Percentiles rank a stretch among this genome's conserved stretches.
phyloP scores from a whole-genome alignment of 2,329 filamentous ascomycete species.

The Didymosphaeria variabile region DNA sequence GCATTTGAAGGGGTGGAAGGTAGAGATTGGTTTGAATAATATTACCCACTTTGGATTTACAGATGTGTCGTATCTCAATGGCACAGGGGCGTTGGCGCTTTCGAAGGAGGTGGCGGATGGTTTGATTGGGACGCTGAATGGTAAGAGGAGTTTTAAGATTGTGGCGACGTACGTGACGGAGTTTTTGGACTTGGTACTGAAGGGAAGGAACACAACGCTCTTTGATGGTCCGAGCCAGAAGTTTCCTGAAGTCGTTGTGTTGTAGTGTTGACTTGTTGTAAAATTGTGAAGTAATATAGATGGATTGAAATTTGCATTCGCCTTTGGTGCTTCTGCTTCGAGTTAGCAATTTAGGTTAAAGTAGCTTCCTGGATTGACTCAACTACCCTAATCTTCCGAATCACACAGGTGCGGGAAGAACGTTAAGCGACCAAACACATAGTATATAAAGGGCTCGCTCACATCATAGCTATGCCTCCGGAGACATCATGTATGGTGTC shows the following conservation, averaged over 20 bases:
- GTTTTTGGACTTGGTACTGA: slow-evolving; percentile 22
- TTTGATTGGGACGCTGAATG: slow-evolving; percentile 21
- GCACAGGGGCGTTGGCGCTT: slow-evolving; percentile 8
- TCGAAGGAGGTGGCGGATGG: neutral
- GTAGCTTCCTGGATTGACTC: no score
- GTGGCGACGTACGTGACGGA: slow-evolving; percentile 14
- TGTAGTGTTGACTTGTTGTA: neutral
- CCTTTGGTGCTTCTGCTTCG: no score
- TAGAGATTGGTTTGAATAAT: slow-evolving; percentile 18
- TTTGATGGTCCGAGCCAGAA: slow-evolving; percentile 16
- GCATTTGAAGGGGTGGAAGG: slow-evolving; percentile 21
- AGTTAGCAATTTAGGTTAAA: no score
- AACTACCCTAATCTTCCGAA: no score
- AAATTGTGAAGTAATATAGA: no score
- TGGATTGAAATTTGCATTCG: no score
- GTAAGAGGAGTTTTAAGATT: slow-evolving; percentile 15
- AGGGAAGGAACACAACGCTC: slow-evolving; percentile 17
- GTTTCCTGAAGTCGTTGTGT: slow-evolving; percentile 22
- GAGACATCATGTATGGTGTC: no score
- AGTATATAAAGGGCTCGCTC: no score
- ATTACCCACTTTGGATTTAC: slow-evolving; percentile 15
- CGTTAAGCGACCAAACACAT: no score
- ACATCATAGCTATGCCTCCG: no score
- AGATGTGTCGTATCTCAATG: slow-evolving; percentile 18
- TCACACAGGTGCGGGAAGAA: no score